Percentiles rank a stretch among this genome's conserved stretches.
Evolutionary conservation across 106 monocot genomes (phyloP).

Genomic region (Posidonia australis): DNA sequence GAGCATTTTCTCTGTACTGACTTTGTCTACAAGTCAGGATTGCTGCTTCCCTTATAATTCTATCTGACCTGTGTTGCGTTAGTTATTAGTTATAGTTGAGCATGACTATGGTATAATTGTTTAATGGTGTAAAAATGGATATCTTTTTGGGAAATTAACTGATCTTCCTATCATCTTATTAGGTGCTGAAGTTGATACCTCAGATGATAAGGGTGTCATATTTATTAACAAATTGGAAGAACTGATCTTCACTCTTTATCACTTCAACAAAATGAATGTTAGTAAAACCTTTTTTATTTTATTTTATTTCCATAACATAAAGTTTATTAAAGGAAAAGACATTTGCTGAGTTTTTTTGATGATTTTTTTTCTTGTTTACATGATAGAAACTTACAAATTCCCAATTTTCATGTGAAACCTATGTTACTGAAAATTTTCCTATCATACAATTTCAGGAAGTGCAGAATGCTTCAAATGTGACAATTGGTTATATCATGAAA

Average conservation of each 20-base stretch:
- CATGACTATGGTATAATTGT: too few species aligned
- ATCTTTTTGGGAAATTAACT: neutral
- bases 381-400: neutral
- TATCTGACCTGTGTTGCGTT: too few species aligned
- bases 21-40: neutral
- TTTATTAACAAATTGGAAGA: constrained; percentile 42
- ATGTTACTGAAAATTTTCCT: neutral
- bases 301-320: neutral
- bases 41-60: neutral
- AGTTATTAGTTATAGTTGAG: too few species aligned
- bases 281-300: neutral
- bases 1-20: constrained; percentile 1
- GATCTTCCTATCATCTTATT: neutral
- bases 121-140: too few species aligned
- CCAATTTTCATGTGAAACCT: neutral
- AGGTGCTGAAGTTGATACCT: constrained; percentile 25
- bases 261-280: constrained; percentile 53
- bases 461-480: constrained; percentile 12
- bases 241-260: constrained; percentile 41
- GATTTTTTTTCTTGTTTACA: neutral
- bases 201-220: constrained; percentile 12
- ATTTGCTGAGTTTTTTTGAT: neutral
- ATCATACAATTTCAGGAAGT: constrained; percentile 26
- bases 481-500: constrained; percentile 87
- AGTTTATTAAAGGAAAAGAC: neutral